Evolutionary conservation across 805 yeast genomes (phyloP), one percentile per base, ranked within the genome.

Genomic region (Hanseniaspora guilliermondii): DNA sequence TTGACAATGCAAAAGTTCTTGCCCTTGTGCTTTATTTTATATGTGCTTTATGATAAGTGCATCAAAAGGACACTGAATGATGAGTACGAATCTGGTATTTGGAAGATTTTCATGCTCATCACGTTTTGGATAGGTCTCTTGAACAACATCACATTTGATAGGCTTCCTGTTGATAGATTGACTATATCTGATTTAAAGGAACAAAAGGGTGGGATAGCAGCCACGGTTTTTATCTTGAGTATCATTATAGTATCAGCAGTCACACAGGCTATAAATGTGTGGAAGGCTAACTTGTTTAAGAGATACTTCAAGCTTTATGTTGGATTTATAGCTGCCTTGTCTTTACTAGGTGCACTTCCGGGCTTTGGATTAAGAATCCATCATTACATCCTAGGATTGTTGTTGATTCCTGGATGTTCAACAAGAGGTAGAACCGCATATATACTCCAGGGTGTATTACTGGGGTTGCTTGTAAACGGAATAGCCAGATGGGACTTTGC

Each of bases 401-500:
- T 85, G 0, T 70, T 89, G 32, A 72, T 89, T 2, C 95, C 96
- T 0, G 97, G 96, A 0, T 86, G 96, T 41, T 75, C 81, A 2
- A 85, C 91, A 0, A 72, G 79, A 59, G 89, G 93, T 0, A 64
- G 77, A 40, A 73, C 85, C 0, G 88, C 89, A 0, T 72, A 84
- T 59, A 61, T 83, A 8, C 83, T 86, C 63, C 96, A 89, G 64
- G 97, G 97, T 2, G 76, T 91, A 0, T 69, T 91, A 24, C 65
- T 87, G 0, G 98, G 97, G 0, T 70, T 91, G 45, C 74, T 85
- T 49, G 72, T 88, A 6, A 83, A 89, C 22, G 98, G 98, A 0
- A 80, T 87, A 1, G 79, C 94, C 0, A 72, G 94, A 55, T 91
- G 98, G 98, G 97, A 93, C 55, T 81, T 85, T 62, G 97, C 94